These are phyloP conservation scores for Sporothrix brunneoviolacea DNA, from an alignment of 2,329 filamentous ascomycete genomes.

Conservation along the genomic window DNA sequence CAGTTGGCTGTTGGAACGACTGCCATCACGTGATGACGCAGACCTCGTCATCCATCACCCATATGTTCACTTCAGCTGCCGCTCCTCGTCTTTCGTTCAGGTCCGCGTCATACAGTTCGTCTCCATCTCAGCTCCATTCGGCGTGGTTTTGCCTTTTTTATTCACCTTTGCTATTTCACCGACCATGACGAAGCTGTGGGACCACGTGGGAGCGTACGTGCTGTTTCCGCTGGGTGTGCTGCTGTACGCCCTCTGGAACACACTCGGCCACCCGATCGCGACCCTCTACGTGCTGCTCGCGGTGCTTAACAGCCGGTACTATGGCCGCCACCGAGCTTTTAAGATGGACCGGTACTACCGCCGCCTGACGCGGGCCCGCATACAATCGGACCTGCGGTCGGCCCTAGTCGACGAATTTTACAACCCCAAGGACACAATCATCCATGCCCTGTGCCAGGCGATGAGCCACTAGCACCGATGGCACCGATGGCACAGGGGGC, in stretches of 20 bases:
- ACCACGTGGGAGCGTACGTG: background rate
- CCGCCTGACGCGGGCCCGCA: background rate
- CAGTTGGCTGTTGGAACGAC: too few relatives aligned
- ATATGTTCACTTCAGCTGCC: too few relatives aligned
- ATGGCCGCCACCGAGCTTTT: background rate
- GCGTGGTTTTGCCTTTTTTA: too few relatives aligned
- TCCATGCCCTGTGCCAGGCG: background rate
- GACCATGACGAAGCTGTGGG: background rate
- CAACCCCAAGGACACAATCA: background rate
- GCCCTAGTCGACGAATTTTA: too few relatives aligned
- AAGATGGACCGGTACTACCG: background rate
- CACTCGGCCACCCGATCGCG: background rate
- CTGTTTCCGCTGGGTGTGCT: background rate
- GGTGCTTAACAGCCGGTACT: background rate
- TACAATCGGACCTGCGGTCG: background rate
- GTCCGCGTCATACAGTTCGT: too few relatives aligned
- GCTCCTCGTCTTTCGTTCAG: too few relatives aligned
- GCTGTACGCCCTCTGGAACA: background rate
- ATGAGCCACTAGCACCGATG: background rate
- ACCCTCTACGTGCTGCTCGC: slow-evolving; percentile 1
- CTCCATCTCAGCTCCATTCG: too few relatives aligned
- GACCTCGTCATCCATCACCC: too few relatives aligned
- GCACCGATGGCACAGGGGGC: background rate
- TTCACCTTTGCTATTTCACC: too few relatives aligned
- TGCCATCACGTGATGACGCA: too few relatives aligned